Percentiles rank a stretch among this genome's conserved stretches.
Evolutionary conservation across 108 stramenopile species (phyloP).

Genomic region (Licmophora abbreviata): DNA sequence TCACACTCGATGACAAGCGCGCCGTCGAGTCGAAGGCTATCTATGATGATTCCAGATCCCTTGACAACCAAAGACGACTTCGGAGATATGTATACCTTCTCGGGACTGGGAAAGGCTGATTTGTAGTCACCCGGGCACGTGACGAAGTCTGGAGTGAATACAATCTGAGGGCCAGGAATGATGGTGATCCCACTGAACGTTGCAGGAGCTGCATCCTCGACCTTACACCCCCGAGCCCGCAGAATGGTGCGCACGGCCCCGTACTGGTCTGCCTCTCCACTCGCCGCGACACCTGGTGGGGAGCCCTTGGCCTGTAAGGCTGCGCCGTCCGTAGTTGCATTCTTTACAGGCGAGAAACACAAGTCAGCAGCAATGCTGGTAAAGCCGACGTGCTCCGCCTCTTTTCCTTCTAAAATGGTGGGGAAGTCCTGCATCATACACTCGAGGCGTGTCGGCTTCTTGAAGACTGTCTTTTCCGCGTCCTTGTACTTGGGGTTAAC

Average conservation of each 20-base stretch:
- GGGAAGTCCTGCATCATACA: slow-evolving; percentile 99
- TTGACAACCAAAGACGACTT: slow-evolving; percentile 73
- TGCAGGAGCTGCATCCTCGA: slow-evolving; percentile 38
- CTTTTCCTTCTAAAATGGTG: slow-evolving; percentile 59
- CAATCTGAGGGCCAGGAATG: slow-evolving; percentile 66
- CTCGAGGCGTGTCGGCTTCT: slow-evolving; percentile 98
- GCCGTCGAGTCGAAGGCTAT: slow-evolving; percentile 80
- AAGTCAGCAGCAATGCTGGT: slow-evolving; percentile 80
- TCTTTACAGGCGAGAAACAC: slow-evolving; percentile 95
- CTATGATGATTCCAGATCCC: slow-evolving; percentile 68
- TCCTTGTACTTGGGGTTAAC: slow-evolving; percentile 99
- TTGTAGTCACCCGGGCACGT: slow-evolving; percentile 59
- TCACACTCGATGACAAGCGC: slow-evolving; percentile 64
- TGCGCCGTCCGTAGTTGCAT: slow-evolving; percentile 81
- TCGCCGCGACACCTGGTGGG: slow-evolving; percentile 84
- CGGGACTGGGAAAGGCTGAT: slow-evolving; percentile 55
- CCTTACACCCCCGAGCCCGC: slow-evolving; percentile 56
- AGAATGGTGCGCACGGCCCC: slow-evolving; percentile 46
- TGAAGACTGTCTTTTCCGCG: slow-evolving; percentile 86
- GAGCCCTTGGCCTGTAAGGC: slow-evolving; percentile 72
- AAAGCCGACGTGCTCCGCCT: slow-evolving; percentile 86
- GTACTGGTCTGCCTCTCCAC: slow-evolving; percentile 92
- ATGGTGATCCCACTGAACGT: slow-evolving; percentile 57
- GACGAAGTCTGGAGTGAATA: slow-evolving; percentile 67
- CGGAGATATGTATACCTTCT: slow-evolving; percentile 64